A percentile compares a stretch with the other conserved stretches of the same genome.
These are phyloP conservation scores for Pythium angustatum DNA, from an alignment of 352 stramenopile species.

Conservation along the genomic window DNA sequence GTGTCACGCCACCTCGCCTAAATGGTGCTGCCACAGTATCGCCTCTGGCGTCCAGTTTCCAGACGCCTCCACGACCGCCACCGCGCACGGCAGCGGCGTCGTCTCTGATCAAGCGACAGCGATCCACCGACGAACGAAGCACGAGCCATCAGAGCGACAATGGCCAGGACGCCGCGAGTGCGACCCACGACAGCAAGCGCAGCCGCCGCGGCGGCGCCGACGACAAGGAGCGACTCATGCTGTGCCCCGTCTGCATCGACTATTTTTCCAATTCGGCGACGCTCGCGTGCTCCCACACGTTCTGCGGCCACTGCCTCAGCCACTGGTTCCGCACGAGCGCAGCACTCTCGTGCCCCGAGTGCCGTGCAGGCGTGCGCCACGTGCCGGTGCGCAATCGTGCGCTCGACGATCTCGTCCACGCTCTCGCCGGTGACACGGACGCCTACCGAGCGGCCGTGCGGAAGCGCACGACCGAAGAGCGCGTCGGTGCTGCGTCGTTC, in stretches of 20 bases:
- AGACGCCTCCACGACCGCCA: not conserved
- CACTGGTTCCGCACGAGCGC: slow-evolving; percentile 66
- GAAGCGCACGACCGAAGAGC: slow-evolving; percentile 10
- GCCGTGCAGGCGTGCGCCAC: slow-evolving; percentile 58
- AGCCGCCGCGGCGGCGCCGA: slow-evolving; percentile 21
- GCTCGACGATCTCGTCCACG: slow-evolving; percentile 74
- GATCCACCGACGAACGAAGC: slow-evolving; percentile 10
- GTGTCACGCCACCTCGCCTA: not conserved
- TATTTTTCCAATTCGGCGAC: slow-evolving; percentile 80
- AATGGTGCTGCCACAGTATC: not conserved
- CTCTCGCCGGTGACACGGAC: slow-evolving; percentile 66
- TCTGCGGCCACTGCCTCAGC: slow-evolving; percentile 77
- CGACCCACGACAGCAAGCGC: slow-evolving; percentile 29
- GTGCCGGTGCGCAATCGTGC: slow-evolving; percentile 80
- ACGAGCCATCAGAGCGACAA: slow-evolving; percentile 10
- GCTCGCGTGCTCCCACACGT: slow-evolving; percentile 82
- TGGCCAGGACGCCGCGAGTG: slow-evolving; percentile 19
- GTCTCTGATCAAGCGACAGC: slow-evolving; percentile 19
- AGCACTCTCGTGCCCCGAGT: slow-evolving; percentile 78
- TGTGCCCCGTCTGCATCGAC: slow-evolving; percentile 82
- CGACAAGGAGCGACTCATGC: slow-evolving; percentile 71
- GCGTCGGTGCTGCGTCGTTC: slow-evolving; percentile 16
- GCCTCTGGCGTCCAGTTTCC: not conserved
- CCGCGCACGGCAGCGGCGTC: not conserved
- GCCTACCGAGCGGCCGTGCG: slow-evolving; percentile 46